phyloP scores from a whole-genome alignment of 2,329 filamentous ascomycete species.

The Myrmaecium sp. region DNA sequence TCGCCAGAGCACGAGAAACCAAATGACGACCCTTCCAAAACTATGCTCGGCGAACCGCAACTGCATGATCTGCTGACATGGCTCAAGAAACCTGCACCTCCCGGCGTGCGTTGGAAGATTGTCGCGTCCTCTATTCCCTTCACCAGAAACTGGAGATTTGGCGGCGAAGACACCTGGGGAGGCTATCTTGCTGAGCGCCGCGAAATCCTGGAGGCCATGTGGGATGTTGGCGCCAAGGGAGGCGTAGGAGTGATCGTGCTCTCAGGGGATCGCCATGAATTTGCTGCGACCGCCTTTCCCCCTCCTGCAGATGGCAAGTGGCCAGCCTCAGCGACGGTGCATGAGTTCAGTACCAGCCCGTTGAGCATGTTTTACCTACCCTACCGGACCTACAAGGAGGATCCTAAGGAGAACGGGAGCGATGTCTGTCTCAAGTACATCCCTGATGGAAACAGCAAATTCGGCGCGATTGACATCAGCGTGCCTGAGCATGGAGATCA shows the following conservation, averaged over 20 bases:
- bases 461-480: slow-evolving; percentile 67
- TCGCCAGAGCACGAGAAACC: slow-evolving; percentile 45
- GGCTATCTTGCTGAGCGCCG: slow-evolving; percentile 72
- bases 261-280: slow-evolving; percentile 91
- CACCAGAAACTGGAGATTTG: slow-evolving; percentile 93
- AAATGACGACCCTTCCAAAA: slow-evolving; percentile 49
- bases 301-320: slow-evolving; percentile 41
- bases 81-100: slow-evolving; percentile 53
- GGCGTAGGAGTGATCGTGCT: slow-evolving; percentile 68
- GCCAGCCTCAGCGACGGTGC: slow-evolving; percentile 37
- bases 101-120: slow-evolving; percentile 83
- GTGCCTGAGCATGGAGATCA: slow-evolving; percentile 45
- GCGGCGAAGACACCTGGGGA: slow-evolving; percentile 81
- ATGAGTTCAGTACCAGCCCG: slow-evolving; percentile 86
- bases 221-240: slow-evolving; percentile 55
- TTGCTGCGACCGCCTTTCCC: slow-evolving; percentile 67
- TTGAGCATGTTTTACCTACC: slow-evolving; percentile 90
- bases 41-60: slow-evolving; percentile 73
- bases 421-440: slow-evolving; percentile 78
- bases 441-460: slow-evolving; percentile 75
- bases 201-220: slow-evolving; percentile 75
- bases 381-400: slow-evolving; percentile 64
- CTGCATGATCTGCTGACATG: slow-evolving; percentile 64
- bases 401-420: slow-evolving; percentile 57
- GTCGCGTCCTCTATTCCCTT: slow-evolving; percentile 83